Percentiles rank a stretch among this genome's conserved stretches.
phyloP scores from a whole-genome alignment of 2,329 filamentous ascomycete species.

The Chaetomiaceae sp. region DNA sequence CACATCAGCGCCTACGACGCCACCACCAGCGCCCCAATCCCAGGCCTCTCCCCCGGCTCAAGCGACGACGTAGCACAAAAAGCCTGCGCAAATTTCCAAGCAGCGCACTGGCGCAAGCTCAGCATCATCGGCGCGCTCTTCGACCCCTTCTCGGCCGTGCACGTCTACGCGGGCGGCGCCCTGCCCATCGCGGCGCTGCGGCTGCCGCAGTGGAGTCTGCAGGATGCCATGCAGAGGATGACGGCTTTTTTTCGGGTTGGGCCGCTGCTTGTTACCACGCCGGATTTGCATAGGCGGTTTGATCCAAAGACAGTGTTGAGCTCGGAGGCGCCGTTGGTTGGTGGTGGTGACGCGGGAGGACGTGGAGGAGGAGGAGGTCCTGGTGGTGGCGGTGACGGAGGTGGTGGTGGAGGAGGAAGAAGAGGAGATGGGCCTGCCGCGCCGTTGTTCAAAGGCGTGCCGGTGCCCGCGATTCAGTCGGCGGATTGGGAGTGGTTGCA shows the following conservation, averaged over 20 bases:
- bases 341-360: neutral
- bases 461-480: conserved; percentile 15
- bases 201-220: conserved; percentile 37
- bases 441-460: neutral
- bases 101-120: conserved; percentile 5
- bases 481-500: conserved; percentile 32
- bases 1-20: neutral
- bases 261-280: conserved; percentile 32
- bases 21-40: too few relatives aligned
- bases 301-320: too few relatives aligned
- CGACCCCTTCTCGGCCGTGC: conserved; percentile 31
- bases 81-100: too few relatives aligned
- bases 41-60: neutral
- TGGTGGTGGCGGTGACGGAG: too few relatives aligned
- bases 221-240: conserved; percentile 36
- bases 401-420: too few relatives aligned
- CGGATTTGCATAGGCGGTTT: neutral
- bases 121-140: conserved; percentile 10
- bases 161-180: conserved; percentile 33
- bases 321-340: too few relatives aligned
- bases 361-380: neutral
- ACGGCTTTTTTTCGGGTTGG: conserved; percentile 39
- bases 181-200: conserved; percentile 29
- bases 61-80: neutral
- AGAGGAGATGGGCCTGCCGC: too few relatives aligned